These are phyloP conservation scores for Lentithecium fluviatile DNA, from an alignment of 495 filamentous ascomycete genomes.

Conservation along the genomic window DNA sequence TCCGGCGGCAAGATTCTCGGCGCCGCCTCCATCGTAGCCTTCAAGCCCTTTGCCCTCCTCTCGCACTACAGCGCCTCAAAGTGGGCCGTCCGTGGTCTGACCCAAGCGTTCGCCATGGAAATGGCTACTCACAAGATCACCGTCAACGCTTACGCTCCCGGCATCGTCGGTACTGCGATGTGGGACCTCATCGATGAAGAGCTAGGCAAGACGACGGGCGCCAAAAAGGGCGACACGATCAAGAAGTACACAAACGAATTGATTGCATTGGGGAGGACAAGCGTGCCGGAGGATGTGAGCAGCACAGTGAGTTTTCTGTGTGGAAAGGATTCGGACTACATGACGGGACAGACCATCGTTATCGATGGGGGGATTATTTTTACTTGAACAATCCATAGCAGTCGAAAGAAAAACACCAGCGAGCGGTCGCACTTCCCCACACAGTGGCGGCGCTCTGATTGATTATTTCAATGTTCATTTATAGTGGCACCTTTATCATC, in stretches of 20 bases:
- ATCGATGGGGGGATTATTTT: slow-evolving; percentile 63
- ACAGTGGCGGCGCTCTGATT: too few relatives aligned
- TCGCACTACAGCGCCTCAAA: slow-evolving; percentile 60
- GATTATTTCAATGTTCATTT: too few relatives aligned
- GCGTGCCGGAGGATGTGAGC: slow-evolving; percentile 59
- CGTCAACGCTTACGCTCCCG: slow-evolving; percentile 62
- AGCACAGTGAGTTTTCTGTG: slow-evolving; percentile 58
- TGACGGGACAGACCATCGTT: slow-evolving; percentile 62
- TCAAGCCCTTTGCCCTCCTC: slow-evolving; percentile 53
- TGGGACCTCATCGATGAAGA: slow-evolving; percentile 60
- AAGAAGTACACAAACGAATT: slow-evolving; percentile 47
- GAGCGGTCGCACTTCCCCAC: too few relatives aligned
- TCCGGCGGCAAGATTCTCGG: slow-evolving; percentile 55
- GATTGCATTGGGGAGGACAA: slow-evolving; percentile 52
- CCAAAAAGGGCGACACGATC: slow-evolving; percentile 53
- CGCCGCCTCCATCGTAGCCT: slow-evolving; percentile 53
- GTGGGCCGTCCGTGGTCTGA: slow-evolving; percentile 60
- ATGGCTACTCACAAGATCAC: slow-evolving; percentile 58
- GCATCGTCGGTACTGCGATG: slow-evolving; percentile 61
- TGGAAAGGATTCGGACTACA: slow-evolving; percentile 54
- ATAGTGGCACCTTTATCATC: too few relatives aligned
- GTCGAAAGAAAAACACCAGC: too few relatives aligned
- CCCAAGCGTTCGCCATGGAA: slow-evolving; percentile 59
- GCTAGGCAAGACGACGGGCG: slow-evolving; percentile 48
- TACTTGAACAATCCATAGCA: too few relatives aligned